Conservation (phyloP, 306 rosid species). For the Chamaecrista fasciculata region DNA sequence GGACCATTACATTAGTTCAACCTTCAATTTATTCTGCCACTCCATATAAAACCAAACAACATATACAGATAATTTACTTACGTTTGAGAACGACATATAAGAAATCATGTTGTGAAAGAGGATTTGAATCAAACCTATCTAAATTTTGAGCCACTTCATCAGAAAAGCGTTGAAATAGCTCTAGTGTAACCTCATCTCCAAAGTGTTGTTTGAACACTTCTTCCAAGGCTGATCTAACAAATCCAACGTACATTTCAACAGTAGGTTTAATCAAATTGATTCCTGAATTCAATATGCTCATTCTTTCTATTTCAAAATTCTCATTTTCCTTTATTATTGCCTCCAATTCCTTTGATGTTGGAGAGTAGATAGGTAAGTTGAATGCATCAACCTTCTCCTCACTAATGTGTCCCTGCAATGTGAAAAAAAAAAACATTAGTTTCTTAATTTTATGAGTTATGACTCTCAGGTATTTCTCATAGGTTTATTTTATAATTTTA, state of each 20-base stretch:
- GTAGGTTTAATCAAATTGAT: too few relatives aligned
- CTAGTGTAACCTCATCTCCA: background rate
- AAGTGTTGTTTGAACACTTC: background rate
- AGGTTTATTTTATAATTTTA: too few relatives aligned
- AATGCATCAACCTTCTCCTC: constrained; percentile 28
- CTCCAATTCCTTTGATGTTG: constrained; percentile 24
- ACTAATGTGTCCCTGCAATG: background rate
- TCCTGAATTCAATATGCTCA: background rate
- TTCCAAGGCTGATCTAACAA: background rate
- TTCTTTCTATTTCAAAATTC: constrained; percentile 3
- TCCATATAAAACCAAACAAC: too few relatives aligned
- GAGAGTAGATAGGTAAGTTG: constrained; percentile 13
- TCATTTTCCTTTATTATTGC: constrained; percentile 17
- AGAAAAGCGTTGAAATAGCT: constrained; percentile 20
- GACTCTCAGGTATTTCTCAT: too few relatives aligned
- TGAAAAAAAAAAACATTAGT: too few relatives aligned
- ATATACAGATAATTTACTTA: too few relatives aligned
- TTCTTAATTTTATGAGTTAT: too few relatives aligned
- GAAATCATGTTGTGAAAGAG: background rate
- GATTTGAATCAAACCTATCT: background rate
- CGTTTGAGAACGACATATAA: constrained; percentile 27
- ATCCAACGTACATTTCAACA: background rate
- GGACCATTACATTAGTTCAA: too few relatives aligned
- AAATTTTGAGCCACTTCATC: constrained; percentile 18
- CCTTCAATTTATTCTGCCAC: too few relatives aligned